phyloP scores from a whole-genome alignment of 371 early-diverging fungal genomes.

The Mortierella sp. region DNA sequence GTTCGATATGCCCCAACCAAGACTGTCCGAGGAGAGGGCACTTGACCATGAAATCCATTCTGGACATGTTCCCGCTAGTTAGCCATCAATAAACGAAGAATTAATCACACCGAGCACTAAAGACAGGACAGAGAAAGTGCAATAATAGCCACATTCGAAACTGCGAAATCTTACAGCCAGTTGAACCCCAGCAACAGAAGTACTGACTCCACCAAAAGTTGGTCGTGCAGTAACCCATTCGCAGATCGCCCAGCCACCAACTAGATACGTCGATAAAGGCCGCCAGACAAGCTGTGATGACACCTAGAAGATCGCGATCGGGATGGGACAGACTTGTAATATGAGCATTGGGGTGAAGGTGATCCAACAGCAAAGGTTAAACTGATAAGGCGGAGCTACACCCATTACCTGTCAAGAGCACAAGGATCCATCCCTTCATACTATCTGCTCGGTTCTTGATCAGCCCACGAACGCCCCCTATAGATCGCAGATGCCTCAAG shows the following conservation, averaged over 20 bases:
- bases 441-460: conserved; percentile 55
- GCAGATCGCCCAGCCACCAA: conserved; percentile 82
- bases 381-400: no score
- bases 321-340: no score
- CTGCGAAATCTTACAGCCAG: conserved; percentile 55
- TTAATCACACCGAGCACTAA: no score
- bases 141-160: conserved; percentile 18
- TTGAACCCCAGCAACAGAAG: conserved; percentile 90
- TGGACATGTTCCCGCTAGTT: conserved; percentile 36
- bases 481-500: conserved; percentile 68
- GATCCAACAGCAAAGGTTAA: no score
- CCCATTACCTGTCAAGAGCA: conserved; percentile 42
- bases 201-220: conserved; percentile 85
- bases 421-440: conserved; percentile 49
- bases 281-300: conserved; percentile 80
- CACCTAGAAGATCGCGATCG: conserved; percentile 51
- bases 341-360: no score
- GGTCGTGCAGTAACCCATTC: conserved; percentile 86
- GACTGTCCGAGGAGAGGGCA: conserved; percentile 22
- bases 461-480: conserved; percentile 67
- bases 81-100: not conserved
- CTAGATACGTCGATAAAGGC: conserved; percentile 85
- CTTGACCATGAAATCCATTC: conserved; percentile 67
- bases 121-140: no score
- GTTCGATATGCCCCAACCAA: conserved; percentile 17